phyloP scores from a whole-genome alignment of 2,329 filamentous ascomycete species.

The Fusarium oligoseptatum region DNA sequence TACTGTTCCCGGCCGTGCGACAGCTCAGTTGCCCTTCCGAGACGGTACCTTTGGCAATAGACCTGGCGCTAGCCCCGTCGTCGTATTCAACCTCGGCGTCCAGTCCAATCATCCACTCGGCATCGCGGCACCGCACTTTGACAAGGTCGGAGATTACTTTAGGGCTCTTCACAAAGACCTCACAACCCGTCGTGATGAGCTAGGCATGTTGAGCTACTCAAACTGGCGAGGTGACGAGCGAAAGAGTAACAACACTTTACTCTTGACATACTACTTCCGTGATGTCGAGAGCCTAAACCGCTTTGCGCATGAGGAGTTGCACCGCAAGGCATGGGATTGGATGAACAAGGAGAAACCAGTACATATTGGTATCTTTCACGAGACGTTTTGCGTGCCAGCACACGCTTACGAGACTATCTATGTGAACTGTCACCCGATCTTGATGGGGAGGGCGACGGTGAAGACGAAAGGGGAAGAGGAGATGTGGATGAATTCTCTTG shows the following conservation, averaged over 20 bases:
- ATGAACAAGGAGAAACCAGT: constrained; percentile 54
- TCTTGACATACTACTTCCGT: constrained; percentile 65
- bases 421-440: constrained; percentile 56
- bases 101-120: constrained; percentile 65
- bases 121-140: constrained; percentile 59
- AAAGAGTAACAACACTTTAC: constrained; percentile 56
- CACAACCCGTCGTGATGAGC: constrained; percentile 54
- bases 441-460: constrained; percentile 51
- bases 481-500: constrained; percentile 52
- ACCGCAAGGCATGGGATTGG: constrained; percentile 65
- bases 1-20: constrained; percentile 51
- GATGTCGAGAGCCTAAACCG: constrained; percentile 61
- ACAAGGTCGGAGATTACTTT: constrained; percentile 56
- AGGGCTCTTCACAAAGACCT: constrained; percentile 53
- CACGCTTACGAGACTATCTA: constrained; percentile 66
- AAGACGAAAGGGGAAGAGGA: constrained; percentile 40
- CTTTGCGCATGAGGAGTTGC: constrained; percentile 64
- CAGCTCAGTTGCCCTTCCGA: constrained; percentile 51
- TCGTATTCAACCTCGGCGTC: constrained; percentile 61
- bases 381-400: constrained; percentile 62
- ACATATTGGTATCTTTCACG: constrained; percentile 67
- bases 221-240: constrained; percentile 56
- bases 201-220: constrained; percentile 62
- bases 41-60: constrained; percentile 45
- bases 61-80: constrained; percentile 49